These are phyloP conservation scores for Scheffersomyces titani DNA, from an alignment of 1,139 yeast species.

Conservation along the genomic window DNA sequence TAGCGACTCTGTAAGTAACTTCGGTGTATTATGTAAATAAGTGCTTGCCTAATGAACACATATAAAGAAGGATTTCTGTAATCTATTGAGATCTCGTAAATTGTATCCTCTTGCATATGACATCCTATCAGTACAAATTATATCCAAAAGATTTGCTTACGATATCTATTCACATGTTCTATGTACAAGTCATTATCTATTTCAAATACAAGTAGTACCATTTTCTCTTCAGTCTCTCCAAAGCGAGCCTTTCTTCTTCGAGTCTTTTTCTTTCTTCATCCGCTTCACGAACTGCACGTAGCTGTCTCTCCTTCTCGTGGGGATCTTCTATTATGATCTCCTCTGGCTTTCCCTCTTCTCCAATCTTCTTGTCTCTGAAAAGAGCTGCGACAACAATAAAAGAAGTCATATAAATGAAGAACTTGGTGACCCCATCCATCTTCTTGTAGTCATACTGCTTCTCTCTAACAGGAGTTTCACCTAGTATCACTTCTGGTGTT, in stretches of 20 bases:
- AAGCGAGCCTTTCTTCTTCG: not conserved
- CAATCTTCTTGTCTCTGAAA: conserved; percentile 51
- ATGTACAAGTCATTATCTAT: conserved; percentile 9
- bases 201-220: conserved; percentile 44
- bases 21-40: not conserved
- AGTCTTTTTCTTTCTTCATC: conserved; percentile 12
- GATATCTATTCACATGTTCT: not conserved
- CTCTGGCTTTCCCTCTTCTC: conserved; percentile 49
- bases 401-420: conserved; percentile 49
- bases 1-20: not conserved
- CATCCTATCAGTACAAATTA: not conserved
- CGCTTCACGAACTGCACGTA: conserved; percentile 10
- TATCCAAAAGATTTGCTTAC: not conserved
- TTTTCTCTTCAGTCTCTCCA: conserved; percentile 7
- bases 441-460: conserved; percentile 51
- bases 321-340: conserved; percentile 41
- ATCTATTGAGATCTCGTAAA: not conserved
- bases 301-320: conserved; percentile 31
- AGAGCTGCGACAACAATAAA: conserved; percentile 45
- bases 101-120: no score
- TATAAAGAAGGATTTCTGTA: not conserved
- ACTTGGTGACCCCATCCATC: conserved; percentile 57
- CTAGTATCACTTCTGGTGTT: conserved; percentile 44
- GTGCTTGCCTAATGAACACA: not conserved
- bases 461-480: conserved; percentile 47